A percentile compares a stretch with the other conserved stretches of the same genome.
Evolutionary conservation across 1,284 basidiomycete species (phyloP).

Genomic region (Xanthoconium separans): DNA sequence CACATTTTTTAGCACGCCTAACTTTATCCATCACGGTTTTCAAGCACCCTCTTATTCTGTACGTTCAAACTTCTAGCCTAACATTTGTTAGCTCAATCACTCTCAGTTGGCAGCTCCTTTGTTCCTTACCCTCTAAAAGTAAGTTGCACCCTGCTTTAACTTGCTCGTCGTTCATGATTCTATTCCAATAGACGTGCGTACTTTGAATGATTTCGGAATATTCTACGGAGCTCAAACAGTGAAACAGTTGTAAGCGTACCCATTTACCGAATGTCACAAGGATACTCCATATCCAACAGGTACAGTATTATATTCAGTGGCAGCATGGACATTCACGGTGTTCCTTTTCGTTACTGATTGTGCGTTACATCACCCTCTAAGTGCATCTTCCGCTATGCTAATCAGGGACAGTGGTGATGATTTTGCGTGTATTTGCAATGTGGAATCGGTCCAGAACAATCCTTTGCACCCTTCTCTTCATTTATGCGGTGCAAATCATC

Average conservation of each 20-base stretch:
- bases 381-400: background rate
- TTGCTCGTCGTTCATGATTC: background rate
- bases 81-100: background rate
- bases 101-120: background rate
- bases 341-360: background rate
- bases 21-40: background rate
- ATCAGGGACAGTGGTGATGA: background rate
- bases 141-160: background rate
- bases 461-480: background rate
- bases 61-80: background rate
- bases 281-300: background rate
- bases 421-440: conserved; percentile 14
- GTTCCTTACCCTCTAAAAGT: background rate
- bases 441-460: conserved; percentile 11
- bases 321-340: background rate
- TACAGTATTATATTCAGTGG: background rate
- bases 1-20: background rate
- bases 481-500: background rate
- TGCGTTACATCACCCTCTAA: background rate
- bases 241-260: background rate
- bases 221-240: background rate
- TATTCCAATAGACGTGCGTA: background rate
- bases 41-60: background rate
- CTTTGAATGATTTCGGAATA: background rate
- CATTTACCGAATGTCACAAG: background rate